phyloP scores from a whole-genome alignment of 2,329 filamentous ascomycete species.

The Ambrosiella xylebori region DNA sequence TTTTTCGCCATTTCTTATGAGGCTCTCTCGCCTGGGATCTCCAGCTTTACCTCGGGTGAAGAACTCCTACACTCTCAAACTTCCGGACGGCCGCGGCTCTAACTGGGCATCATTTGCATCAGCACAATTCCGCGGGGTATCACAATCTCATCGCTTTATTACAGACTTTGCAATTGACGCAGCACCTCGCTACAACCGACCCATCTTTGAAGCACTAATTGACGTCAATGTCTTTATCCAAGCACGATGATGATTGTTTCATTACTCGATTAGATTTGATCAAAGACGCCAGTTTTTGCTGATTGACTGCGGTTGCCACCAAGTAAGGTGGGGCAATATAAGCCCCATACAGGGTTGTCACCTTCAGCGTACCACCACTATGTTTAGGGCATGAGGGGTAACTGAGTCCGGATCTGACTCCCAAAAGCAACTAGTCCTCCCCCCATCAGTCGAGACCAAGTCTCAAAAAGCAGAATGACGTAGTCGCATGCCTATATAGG shows the following conservation, averaged over 20 bases:
- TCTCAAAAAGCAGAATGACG: not conserved
- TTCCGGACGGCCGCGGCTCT: not conserved
- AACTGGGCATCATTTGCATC: not conserved
- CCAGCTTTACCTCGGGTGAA: conserved; percentile 1
- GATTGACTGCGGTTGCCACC: not conserved
- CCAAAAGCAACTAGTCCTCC: too few species aligned
- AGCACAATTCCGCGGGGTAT: not conserved
- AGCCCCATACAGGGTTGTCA: not conserved
- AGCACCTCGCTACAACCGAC: not conserved
- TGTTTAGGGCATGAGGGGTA: not conserved
- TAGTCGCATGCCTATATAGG: not conserved
- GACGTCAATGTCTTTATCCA: not conserved
- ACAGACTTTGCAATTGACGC: not conserved
- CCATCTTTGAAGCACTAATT: not conserved
- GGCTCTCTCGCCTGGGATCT: not conserved
- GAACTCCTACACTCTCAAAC: not conserved
- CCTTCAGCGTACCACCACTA: not conserved
- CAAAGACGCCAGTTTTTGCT: not conserved
- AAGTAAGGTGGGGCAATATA: not conserved
- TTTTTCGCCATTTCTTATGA: not conserved
- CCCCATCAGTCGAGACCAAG: not conserved
- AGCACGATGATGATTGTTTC: not conserved
- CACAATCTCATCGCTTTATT: not conserved
- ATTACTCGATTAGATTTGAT: conserved; percentile 3
- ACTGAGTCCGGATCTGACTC: not conserved